Evolutionary conservation across 2,329 filamentous ascomycete genomes (phyloP).

Genomic region (Arthrobotrys megalospora): DNA sequence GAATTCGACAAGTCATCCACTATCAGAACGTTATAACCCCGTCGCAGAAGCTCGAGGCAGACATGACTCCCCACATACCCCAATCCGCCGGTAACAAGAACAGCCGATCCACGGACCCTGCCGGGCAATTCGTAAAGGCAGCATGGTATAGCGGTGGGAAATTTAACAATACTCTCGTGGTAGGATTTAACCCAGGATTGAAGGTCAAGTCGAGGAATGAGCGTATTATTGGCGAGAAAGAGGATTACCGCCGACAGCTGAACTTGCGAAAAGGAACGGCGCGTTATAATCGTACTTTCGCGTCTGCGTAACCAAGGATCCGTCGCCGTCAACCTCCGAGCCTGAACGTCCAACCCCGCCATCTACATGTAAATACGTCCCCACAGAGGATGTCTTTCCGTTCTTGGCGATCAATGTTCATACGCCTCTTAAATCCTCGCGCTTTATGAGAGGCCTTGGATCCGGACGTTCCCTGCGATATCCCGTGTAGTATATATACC

Average conservation of each 20-base stretch:
- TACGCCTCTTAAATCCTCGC: too few relatives aligned
- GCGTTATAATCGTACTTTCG: neutral
- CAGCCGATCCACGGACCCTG: neutral
- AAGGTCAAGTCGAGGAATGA: neutral
- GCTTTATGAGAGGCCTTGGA: too few relatives aligned
- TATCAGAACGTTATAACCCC: conserved; percentile 68
- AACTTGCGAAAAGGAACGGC: neutral
- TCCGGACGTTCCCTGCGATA: too few relatives aligned
- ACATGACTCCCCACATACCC: conserved; percentile 69
- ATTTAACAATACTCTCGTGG: neutral
- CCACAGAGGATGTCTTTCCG: too few relatives aligned
- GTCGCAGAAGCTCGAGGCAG: conserved; percentile 68
- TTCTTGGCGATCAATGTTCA: too few relatives aligned
- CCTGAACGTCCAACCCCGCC: neutral
- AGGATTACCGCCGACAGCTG: neutral
- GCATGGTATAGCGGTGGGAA: conserved; percentile 18
- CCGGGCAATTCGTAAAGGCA: neutral
- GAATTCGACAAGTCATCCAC: conserved; percentile 69
- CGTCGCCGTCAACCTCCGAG: neutral
- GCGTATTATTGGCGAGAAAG: neutral
- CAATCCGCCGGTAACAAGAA: conserved; percentile 68
- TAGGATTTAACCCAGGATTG: neutral
- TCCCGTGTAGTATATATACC: too few relatives aligned
- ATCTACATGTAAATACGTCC: neutral
- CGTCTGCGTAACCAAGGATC: neutral